Evolutionary conservation across 2,329 filamentous ascomycete species (phyloP).

Genomic region (Thyridium curvatum): DNA sequence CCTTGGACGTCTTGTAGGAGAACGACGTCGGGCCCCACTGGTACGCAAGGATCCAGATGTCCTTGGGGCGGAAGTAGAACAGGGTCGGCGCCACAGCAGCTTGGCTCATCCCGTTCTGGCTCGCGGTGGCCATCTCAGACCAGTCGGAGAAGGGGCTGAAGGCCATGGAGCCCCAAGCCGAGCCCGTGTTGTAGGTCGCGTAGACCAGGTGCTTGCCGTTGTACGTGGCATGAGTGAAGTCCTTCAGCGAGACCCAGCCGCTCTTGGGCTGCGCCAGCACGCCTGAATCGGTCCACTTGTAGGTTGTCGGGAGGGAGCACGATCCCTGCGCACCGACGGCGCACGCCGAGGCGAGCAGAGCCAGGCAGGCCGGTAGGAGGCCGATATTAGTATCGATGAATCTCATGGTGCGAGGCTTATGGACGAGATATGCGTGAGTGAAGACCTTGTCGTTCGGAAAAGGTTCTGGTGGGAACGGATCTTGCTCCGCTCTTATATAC

Average conservation of each 20-base stretch:
- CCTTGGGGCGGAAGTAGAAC: slow-evolving; percentile 57
- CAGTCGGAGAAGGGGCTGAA: slow-evolving; percentile 50
- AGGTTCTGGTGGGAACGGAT: too few relatives aligned
- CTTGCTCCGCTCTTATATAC: too few relatives aligned
- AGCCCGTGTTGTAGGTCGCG: slow-evolving; percentile 34
- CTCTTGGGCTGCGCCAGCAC: slow-evolving; percentile 43
- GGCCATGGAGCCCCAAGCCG: slow-evolving; percentile 50
- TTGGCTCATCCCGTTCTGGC: slow-evolving; percentile 43
- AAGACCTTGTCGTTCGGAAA: too few relatives aligned
- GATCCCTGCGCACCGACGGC: slow-evolving; percentile 11
- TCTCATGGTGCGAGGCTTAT: slow-evolving; percentile 1
- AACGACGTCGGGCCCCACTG: slow-evolving; percentile 58
- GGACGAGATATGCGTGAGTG: too few relatives aligned
- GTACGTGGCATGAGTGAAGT: slow-evolving; percentile 51
- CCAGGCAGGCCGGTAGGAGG: slow-evolving; percentile 4
- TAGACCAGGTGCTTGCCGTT: slow-evolving; percentile 58
- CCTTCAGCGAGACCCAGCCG: slow-evolving; percentile 54
- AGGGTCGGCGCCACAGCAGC: slow-evolving; percentile 52
- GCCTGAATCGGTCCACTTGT: slow-evolving; percentile 44
- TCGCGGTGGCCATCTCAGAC: slow-evolving; percentile 40
- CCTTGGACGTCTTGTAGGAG: slow-evolving; percentile 50
- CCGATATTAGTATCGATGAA: not conserved
- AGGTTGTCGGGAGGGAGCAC: slow-evolving; percentile 48
- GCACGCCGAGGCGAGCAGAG: slow-evolving; percentile 11
- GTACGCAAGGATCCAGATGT: slow-evolving; percentile 58